Conservation (phyloP, 2,329 filamentous ascomycete genomes). For the Curvularia verruculosa region DNA sequence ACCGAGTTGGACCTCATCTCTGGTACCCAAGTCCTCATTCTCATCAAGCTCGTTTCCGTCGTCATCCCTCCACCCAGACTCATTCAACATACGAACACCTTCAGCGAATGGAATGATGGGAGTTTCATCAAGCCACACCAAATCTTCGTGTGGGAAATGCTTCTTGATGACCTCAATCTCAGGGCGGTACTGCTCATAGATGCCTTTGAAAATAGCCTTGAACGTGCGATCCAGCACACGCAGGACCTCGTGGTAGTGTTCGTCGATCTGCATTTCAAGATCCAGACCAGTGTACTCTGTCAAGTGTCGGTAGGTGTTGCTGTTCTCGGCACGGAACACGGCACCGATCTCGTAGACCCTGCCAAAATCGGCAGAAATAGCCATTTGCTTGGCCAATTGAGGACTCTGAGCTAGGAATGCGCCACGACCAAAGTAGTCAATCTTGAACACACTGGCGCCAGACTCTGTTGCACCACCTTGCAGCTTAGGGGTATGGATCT, state of each 20-base stretch:
- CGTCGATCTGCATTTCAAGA: slow-evolving; percentile 88
- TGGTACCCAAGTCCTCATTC: slow-evolving; percentile 81
- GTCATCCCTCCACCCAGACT: slow-evolving; percentile 77
- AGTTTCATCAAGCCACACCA: slow-evolving; percentile 86
- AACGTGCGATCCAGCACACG: slow-evolving; percentile 78
- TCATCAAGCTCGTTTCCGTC: slow-evolving; percentile 73
- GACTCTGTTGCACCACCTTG: slow-evolving; percentile 91
- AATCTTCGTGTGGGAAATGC: slow-evolving; percentile 84
- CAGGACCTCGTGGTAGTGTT: slow-evolving; percentile 88
- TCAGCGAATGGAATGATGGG: slow-evolving; percentile 81
- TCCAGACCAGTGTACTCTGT: slow-evolving; percentile 94
- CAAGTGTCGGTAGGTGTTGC: slow-evolving; percentile 91
- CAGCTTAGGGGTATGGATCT: slow-evolving; percentile 92
- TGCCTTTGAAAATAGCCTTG: slow-evolving; percentile 75
- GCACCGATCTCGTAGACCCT: slow-evolving; percentile 88
- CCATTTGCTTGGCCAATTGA: slow-evolving; percentile 92
- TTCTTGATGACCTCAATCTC: slow-evolving; percentile 82
- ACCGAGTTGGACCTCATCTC: slow-evolving; percentile 85
- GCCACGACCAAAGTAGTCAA: slow-evolving; percentile 86
- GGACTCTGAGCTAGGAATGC: slow-evolving; percentile 92
- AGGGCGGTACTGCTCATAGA: slow-evolving; percentile 70
- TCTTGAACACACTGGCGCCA: slow-evolving; percentile 86
- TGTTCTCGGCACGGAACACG: slow-evolving; percentile 93
- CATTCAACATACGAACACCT: slow-evolving; percentile 79
- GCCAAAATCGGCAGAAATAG: slow-evolving; percentile 85